Base-by-base conservation (phyloP, 495 filamentous ascomycete species). In the Glarea lozoyensis region DNA sequence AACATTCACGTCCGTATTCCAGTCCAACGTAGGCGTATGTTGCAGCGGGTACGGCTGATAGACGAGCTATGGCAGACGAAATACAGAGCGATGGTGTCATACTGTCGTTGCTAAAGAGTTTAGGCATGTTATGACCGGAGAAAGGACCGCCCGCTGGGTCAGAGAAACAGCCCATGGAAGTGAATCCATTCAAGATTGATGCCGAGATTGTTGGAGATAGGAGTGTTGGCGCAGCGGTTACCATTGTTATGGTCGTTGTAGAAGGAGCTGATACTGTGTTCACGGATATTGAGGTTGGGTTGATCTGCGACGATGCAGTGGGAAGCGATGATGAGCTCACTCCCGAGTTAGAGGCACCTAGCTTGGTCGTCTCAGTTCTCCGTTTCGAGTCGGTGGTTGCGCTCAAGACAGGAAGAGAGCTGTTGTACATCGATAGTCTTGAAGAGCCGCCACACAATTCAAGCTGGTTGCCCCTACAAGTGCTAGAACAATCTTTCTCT, bases 71-170 rank as follows among this genome's bases (percentile, higher is more conserved):
- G 9, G 45, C 46, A 25, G 50, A 54, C 9, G 41, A 47, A 1
- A 30, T 33, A 23, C 45, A 50, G 34, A 50, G 40, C 1, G 48
- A 43, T 12, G 43, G 37, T 17, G 51, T 42, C 35, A 49, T 57
- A 23, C 46, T 53, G 19, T 46, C 49, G 34, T 39, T 37, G 30
- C 19, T 42, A 32, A 43, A 48, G 24, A 48, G 37, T 13, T 46
- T 27, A 0, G 51, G 49, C 10, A 39, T 48, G 21, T 54, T 45
- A 15, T 65, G 57, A 11, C 61, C 57, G 40, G 54, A 16, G 21
- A 18, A 50, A 5, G 42, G 64, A 42, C 58, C 58, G 12, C 27
- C 39, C 3, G 43, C 34, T 12, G 49, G 42, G 23, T 58, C 52
- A 15, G 46, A 44, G 34, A 37, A 58, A 43, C 57, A 60, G 29